These are phyloP conservation scores for Panellus pusillus DNA, from an alignment of 768 basidiomycete genomes.

Conservation along the genomic window DNA sequence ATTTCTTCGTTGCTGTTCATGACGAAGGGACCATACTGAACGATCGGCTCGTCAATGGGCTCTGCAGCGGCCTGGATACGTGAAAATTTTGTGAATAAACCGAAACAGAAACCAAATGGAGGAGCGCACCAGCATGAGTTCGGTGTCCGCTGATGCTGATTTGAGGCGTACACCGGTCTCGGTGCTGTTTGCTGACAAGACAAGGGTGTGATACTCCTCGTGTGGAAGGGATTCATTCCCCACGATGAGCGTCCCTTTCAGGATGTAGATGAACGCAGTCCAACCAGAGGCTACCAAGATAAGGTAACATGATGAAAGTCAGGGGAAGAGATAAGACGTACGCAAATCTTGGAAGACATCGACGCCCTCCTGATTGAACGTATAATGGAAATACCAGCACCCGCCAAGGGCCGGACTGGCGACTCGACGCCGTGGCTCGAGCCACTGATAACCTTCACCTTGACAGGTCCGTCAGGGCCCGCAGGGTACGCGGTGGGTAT, in stretches of 20 bases:
- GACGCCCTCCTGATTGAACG: slow-evolving; percentile 57
- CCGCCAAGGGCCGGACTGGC: slow-evolving; percentile 91
- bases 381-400: slow-evolving; percentile 89
- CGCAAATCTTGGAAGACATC: slow-evolving; percentile 82
- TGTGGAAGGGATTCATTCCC: slow-evolving; percentile 50
- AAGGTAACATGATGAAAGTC: background rate
- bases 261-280: slow-evolving; percentile 83
- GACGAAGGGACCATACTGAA: slow-evolving; percentile 88
- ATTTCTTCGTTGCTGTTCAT: slow-evolving; percentile 83
- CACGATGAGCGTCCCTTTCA: slow-evolving; percentile 66
- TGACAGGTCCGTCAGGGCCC: slow-evolving; percentile 64
- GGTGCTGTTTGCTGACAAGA: slow-evolving; percentile 60
- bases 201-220: slow-evolving; percentile 74
- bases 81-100: background rate
- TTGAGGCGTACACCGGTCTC: slow-evolving; percentile 72
- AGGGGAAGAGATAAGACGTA: slow-evolving; percentile 33
- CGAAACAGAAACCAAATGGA: background rate
- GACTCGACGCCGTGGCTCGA: slow-evolving; percentile 84
- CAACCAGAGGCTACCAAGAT: slow-evolving; percentile 65
- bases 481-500: slow-evolving; percentile 75
- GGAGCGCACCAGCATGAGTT: slow-evolving; percentile 68
- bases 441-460: slow-evolving; percentile 86
- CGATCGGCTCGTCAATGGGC: slow-evolving; percentile 84
- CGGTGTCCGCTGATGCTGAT: slow-evolving; percentile 59
- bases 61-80: slow-evolving; percentile 70